Percentiles rank a stretch among this genome's conserved stretches.
Conservation (phyloP, 164 flowering plant species). For the Stephania cephalantha region DNA sequence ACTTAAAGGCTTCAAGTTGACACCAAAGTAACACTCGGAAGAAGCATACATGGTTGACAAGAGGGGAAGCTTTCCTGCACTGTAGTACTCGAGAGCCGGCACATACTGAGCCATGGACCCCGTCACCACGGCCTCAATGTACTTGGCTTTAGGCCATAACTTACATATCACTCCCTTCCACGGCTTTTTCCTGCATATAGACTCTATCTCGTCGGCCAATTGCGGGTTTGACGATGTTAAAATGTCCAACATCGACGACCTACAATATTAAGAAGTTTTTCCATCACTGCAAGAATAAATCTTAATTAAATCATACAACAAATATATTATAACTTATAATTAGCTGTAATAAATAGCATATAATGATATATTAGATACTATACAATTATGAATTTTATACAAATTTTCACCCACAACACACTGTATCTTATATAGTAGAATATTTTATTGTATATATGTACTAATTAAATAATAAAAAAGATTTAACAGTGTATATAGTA, state of each 20-base stretch:
- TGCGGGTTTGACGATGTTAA: slow-evolving; percentile 38
- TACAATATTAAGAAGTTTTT: too few species aligned
- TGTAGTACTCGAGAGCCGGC: slow-evolving; percentile 60
- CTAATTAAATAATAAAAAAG: too few species aligned
- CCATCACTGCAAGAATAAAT: too few species aligned
- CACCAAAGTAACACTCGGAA: slow-evolving; percentile 79
- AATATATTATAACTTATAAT: too few species aligned
- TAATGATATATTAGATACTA: too few species aligned
- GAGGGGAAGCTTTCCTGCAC: slow-evolving; percentile 53
- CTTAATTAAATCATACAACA: too few species aligned
- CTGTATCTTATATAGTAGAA: too few species aligned
- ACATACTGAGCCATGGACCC: slow-evolving; percentile 89
- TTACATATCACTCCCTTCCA: slow-evolving; percentile 69
- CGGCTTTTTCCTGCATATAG: slow-evolving; percentile 36
- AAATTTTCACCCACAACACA: too few species aligned
- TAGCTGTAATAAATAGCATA: too few species aligned
- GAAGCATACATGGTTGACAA: slow-evolving; percentile 80
- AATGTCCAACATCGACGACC: slow-evolving; percentile 25
- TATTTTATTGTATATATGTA: too few species aligned
- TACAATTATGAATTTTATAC: too few species aligned
- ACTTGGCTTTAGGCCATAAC: slow-evolving; percentile 84
- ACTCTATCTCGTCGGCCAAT: slow-evolving; percentile 52
- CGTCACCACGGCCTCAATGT: slow-evolving; percentile 78
- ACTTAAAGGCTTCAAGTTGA: slow-evolving; percentile 65
- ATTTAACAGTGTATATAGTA: too few species aligned